Evolutionary conservation across 1,284 basidiomycete species (phyloP).

Genomic region (Ceratobasidium sp.): DNA sequence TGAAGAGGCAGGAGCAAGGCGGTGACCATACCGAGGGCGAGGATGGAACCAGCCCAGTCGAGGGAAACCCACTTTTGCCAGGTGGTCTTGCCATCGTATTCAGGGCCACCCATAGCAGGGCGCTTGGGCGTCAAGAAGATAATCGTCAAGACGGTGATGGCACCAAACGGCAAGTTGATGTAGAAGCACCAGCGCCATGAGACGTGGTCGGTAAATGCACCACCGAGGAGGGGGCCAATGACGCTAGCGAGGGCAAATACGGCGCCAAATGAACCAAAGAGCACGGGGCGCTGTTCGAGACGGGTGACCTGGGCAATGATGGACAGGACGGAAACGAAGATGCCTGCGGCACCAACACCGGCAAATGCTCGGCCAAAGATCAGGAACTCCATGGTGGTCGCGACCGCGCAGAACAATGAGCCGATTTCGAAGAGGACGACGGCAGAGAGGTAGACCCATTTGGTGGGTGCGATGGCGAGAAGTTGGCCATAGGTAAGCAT

Average conservation of each 20-base stretch:
- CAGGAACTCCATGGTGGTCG: conserved; percentile 60
- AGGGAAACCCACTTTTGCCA: conserved; percentile 52
- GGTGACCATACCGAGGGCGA: conserved; percentile 57
- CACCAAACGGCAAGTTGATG: conserved; percentile 60
- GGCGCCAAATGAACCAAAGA: conserved; percentile 53
- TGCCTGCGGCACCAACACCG: conserved; percentile 63
- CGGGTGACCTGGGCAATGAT: conserved; percentile 56
- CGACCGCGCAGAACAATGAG: conserved; percentile 56
- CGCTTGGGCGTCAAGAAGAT: conserved; percentile 40
- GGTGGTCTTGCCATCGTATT: conserved; percentile 46
- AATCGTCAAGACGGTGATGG: conserved; percentile 51
- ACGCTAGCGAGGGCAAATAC: conserved; percentile 53
- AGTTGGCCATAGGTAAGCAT: conserved; percentile 53
- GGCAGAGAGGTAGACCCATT: conserved; percentile 55
- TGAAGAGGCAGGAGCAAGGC: conserved; percentile 58
- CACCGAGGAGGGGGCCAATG: conserved; percentile 57
- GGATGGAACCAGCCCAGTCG: conserved; percentile 59
- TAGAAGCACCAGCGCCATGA: conserved; percentile 59
- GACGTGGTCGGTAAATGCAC: conserved; percentile 61
- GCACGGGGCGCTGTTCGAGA: conserved; percentile 53
- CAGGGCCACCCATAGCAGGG: conserved; percentile 20
- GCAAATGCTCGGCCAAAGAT: conserved; percentile 64
- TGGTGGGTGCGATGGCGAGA: conserved; percentile 51
- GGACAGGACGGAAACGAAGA: conserved; percentile 59
- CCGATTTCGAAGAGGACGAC: conserved; percentile 55